phyloP scores from a whole-genome alignment of 768 basidiomycete genomes.

The Mycena metata region DNA sequence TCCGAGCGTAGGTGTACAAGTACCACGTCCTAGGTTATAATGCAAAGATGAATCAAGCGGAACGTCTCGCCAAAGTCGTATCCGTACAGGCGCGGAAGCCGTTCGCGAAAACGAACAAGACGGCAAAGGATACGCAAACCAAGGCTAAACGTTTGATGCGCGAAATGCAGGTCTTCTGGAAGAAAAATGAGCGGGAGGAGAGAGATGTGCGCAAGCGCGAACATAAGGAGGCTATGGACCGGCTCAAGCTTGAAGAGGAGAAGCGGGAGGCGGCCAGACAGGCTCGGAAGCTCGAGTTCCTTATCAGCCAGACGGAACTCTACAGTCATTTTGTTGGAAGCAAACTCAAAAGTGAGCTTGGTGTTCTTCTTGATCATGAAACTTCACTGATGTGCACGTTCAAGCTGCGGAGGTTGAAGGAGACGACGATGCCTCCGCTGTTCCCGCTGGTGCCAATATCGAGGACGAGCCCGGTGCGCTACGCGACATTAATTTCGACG shows the following conservation, averaged over 20 bases:
- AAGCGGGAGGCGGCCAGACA: conserved; percentile 93
- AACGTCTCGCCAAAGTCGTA: conserved; percentile 81
- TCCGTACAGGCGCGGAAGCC: conserved; percentile 85
- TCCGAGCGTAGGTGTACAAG: conserved; percentile 76
- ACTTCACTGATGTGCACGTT: conserved; percentile 37
- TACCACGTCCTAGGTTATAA: conserved; percentile 77
- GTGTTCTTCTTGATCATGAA: conserved; percentile 10
- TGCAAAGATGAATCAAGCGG: conserved; percentile 75
- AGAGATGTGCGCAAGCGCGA: conserved; percentile 92
- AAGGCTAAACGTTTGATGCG: conserved; percentile 92
- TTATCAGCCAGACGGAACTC: conserved; percentile 98
- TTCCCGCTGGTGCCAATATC: conserved; percentile 71
- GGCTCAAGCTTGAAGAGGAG: conserved; percentile 91
- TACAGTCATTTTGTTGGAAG: conserved; percentile 99
- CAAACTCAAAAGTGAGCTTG: conserved; percentile 86
- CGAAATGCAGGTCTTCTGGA: conserved; percentile 98
- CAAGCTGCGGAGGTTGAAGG: conserved; percentile 86
- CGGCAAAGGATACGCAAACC: conserved; percentile 84
- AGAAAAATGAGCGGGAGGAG: conserved; percentile 98
- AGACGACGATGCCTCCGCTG: conserved; percentile 53
- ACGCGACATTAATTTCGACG: conserved; percentile 90
- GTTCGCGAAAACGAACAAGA: conserved; percentile 79
- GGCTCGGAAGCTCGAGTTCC: conserved; percentile 96
- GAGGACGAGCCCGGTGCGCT: conserved; percentile 68
- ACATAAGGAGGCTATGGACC: conserved; percentile 93